These are phyloP conservation scores for Tuber aestivum DNA, from an alignment of 495 filamentous ascomycete species.

Conservation along the genomic window DNA sequence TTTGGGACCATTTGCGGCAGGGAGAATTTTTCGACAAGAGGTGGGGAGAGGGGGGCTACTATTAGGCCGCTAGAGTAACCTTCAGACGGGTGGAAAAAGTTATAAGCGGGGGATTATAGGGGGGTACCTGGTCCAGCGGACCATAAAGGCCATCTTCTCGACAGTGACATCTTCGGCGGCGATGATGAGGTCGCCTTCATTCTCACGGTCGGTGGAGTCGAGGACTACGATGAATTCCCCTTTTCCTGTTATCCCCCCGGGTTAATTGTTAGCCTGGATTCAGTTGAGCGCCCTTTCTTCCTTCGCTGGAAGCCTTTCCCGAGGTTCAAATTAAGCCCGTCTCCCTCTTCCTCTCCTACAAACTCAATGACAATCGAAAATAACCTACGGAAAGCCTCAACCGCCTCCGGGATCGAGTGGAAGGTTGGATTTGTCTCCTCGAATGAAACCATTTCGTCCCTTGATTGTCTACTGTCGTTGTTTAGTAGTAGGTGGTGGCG, in stretches of 20 bases:
- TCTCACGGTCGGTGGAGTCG: constrained; percentile 83
- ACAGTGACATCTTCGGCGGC: constrained; percentile 79
- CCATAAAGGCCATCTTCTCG: constrained; percentile 89
- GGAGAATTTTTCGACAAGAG: constrained; percentile 58
- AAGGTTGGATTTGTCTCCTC: constrained; percentile 51
- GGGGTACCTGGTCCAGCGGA: constrained; percentile 64
- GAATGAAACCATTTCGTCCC: constrained; percentile 29
- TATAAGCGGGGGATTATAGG: background rate
- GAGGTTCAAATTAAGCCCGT: constrained; percentile 1
- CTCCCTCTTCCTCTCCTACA: background rate
- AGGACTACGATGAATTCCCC: constrained; percentile 95
- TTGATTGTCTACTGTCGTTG: background rate
- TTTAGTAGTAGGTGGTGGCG: background rate
- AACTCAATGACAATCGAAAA: constrained; percentile 15
- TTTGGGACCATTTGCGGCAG: constrained; percentile 85
- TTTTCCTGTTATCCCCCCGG: constrained; percentile 53
- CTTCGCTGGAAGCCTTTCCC: background rate
- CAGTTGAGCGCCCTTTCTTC: constrained; percentile 11
- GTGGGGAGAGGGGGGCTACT: constrained; percentile 72
- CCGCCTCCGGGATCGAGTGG: constrained; percentile 77
- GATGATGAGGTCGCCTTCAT: constrained; percentile 97
- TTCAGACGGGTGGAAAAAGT: constrained; percentile 5
- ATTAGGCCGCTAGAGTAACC: constrained; percentile 63
- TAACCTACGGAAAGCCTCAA: constrained; percentile 73
- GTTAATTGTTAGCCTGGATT: constrained; percentile 5